Evolutionary conservation across 495 filamentous ascomycete species (phyloP), one percentile per base, ranked within the genome.

Genomic region (Trichocladium antarcticum): DNA sequence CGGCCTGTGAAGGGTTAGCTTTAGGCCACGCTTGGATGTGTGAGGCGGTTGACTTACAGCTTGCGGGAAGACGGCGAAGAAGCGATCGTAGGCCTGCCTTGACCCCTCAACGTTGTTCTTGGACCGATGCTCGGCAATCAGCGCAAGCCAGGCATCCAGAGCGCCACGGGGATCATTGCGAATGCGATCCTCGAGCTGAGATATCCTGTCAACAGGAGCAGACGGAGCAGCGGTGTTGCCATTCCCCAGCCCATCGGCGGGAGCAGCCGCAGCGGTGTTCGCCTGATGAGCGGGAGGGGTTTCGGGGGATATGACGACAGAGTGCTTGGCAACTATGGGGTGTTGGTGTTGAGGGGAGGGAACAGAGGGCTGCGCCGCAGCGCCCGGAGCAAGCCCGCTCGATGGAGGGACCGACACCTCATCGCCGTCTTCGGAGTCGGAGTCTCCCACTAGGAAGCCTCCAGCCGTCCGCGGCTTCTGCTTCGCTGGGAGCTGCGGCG

Each of bases 81-180:
- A 95, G 34, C 84, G 76, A 45, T 95, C 85, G 58, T 89, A 97
- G 16, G 82, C 78, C 45, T 74, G 75, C 45, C 92, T 82, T 16
- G 83, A 80, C 55, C 88, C 85, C 47, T 90, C 84, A 45, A 88
- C 65, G 63, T 89, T 88, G 61, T 81, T 80, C 56, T 85, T 85
- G 58, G 78, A 76, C 54, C 81, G 81, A 62, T 95, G 82, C 66
- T 97, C 89, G 52, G 74, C 74, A 63, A 98, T 89, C 58, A 98
- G 72, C 48, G 75, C 74, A 56, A 89, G 66, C 92, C 92, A 98
- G 14, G 90, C 87, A 41, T 89, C 80, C 54, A 90, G 73, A 59
- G 96, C 92, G 51, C 89, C 92, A 50, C 83, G 80, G 22, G 93
- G 86, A 62, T 97, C 92, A 55, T 96, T 86, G 50, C 79, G 79